Percentiles rank a stretch among this genome's conserved stretches.
Evolutionary conservation across 2,329 filamentous ascomycete genomes (phyloP).

Genomic region (Amauroascus verrucosus): DNA sequence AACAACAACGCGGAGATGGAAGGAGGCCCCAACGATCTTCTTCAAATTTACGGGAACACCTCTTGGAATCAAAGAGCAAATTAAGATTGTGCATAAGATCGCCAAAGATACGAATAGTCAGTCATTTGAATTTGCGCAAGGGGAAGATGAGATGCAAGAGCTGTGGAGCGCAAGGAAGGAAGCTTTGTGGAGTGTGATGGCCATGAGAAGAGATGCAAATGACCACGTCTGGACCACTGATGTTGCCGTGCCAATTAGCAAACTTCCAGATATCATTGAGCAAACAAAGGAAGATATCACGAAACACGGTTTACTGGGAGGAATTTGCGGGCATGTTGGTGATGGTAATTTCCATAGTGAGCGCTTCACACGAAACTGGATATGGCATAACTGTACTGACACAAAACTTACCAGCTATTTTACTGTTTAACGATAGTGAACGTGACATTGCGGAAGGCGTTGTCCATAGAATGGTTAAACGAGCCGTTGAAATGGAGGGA

Average conservation of each 20-base stretch:
- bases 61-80: conserved; percentile 53
- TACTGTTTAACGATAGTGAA: conserved; percentile 51
- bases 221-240: conserved; percentile 69
- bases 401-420: conserved; percentile 40
- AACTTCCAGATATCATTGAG: conserved; percentile 61
- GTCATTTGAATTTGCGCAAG: conserved; percentile 58
- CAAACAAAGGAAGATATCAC: conserved; percentile 56
- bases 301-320: conserved; percentile 51
- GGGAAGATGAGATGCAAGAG: conserved; percentile 54
- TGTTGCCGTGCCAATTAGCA: conserved; percentile 65
- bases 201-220: conserved; percentile 48
- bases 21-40: conserved; percentile 60
- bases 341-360: conserved; percentile 64
- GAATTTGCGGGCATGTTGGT: conserved; percentile 63
- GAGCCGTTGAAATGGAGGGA: conserved; percentile 59
- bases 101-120: conserved; percentile 46
- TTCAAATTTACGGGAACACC: conserved; percentile 64
- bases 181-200: conserved; percentile 62
- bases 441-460: conserved; percentile 47
- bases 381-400: not conserved
- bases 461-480: conserved; percentile 59
- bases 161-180: conserved; percentile 69
- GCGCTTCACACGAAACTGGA: conserved; percentile 13
- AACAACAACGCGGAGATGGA: conserved; percentile 47
- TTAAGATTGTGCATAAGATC: conserved; percentile 49